These are phyloP conservation scores for Aspergillus pseudotamarii DNA, from an alignment of 2,329 filamentous ascomycete species.

Conservation along the genomic window DNA sequence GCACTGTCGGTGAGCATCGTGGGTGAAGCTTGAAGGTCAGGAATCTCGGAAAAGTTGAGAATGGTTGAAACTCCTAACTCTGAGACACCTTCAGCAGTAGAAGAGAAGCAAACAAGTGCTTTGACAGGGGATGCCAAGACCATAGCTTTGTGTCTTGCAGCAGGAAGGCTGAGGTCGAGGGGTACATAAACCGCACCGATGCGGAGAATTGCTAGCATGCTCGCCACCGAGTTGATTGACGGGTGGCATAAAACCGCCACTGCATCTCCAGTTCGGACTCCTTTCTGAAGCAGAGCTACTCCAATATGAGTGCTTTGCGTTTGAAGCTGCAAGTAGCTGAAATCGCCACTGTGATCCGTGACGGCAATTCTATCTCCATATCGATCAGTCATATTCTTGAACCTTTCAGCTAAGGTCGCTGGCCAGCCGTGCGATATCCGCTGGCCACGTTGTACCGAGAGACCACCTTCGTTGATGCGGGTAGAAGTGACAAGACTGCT, in stretches of 20 bases:
- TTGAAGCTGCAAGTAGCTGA: slow-evolving; percentile 1
- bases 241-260: slow-evolving; percentile 1
- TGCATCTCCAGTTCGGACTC: neutral
- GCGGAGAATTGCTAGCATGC: slow-evolving; percentile 10
- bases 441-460: neutral
- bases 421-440: neutral
- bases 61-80: neutral
- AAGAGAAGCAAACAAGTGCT: neutral
- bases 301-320: neutral
- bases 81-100: neutral
- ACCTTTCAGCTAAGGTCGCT: neutral
- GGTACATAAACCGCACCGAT: slow-evolving; percentile 40
- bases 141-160: neutral
- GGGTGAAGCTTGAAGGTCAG: neutral
- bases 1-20: neutral
- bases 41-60: neutral
- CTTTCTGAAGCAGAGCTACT: neutral
- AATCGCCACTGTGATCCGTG: neutral
- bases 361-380: neutral
- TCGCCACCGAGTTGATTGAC: neutral
- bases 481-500: neutral
- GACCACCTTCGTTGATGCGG: neutral
- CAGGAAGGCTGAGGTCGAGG: slow-evolving; percentile 38
- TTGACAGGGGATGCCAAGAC: neutral
- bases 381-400: neutral